Evolutionary conservation across 1,139 yeast genomes (phyloP), one percentile per base, ranked within the genome.

Genomic region (Yamadazyma kanchanaburiensis): DNA sequence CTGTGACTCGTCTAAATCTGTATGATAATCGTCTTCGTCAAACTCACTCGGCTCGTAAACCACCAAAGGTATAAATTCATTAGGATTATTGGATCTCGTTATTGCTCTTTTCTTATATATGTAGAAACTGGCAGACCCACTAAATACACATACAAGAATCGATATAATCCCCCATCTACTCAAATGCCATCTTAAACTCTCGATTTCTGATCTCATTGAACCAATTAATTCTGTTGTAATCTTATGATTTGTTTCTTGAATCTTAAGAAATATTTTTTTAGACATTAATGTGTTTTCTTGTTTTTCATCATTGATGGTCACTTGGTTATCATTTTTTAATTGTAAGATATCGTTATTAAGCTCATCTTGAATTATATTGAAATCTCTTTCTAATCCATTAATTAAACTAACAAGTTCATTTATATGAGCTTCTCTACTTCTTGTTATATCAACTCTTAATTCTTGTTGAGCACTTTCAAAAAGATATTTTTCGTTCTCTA

Each of bases 391-490:
- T 29, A 89, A 55, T 22, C 78, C 71, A 26, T 83, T 77, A 37
- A 84, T 77, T 30, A 78, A 73, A 39, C 80, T 77, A 15, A 82
- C 76, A 34, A 80, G 62, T 39, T 81, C 85, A 42, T 80, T 79
- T 30, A 84, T 66, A 43, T 86, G 87, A 14, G 68, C 65, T 42
- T 83, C 89, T 38, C 96, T 64, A 12, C 83, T 72, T 29, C 83
- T 70, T 25, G 83, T 80, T 14, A 88, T 75, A 46, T 88, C 96
- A 22, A 85, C 87, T 30, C 84, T 58, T 24, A 91, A 61, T 53
- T 91, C 97, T 34, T 91, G 83, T 43, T 88, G 86, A 0, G 96
- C 96, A 26, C 96, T 94, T 51, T 88, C 94, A 55, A 88, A 89
- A 17, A 91, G 61, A 52, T 91, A 91, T 15, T 77, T 74, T 47